Percentiles rank a stretch among this genome's conserved stretches.
Conservation (phyloP, 2,329 filamentous ascomycete species). For the Tolypocladium inflatum region DNA sequence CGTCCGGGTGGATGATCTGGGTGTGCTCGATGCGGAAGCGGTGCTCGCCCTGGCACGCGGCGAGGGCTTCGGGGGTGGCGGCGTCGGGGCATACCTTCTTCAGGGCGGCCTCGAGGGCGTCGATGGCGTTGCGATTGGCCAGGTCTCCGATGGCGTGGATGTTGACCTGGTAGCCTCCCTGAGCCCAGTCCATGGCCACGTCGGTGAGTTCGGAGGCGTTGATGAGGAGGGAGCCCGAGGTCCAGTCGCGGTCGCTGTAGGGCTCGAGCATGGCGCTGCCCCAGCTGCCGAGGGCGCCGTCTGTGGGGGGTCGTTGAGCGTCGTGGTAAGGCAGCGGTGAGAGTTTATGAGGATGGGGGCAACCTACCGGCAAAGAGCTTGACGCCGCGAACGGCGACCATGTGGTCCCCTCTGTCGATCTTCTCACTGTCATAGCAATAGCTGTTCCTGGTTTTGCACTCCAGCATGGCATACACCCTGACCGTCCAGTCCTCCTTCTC, state of each 20-base stretch:
- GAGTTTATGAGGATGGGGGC: too few relatives aligned
- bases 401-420: constrained; percentile 33
- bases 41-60: constrained; percentile 40
- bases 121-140: constrained; percentile 55
- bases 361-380: constrained; percentile 57
- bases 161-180: constrained; percentile 56
- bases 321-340: background rate
- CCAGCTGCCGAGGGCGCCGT: constrained; percentile 63
- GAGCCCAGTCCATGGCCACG: constrained; percentile 49
- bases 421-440: constrained; percentile 45
- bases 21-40: constrained; percentile 63
- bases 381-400: constrained; percentile 50
- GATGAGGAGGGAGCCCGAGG: constrained; percentile 55
- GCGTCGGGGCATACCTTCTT: constrained; percentile 37
- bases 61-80: constrained; percentile 29
- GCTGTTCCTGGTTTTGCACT: constrained; percentile 54
- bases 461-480: constrained; percentile 59
- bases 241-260: constrained; percentile 53
- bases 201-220: constrained; percentile 48
- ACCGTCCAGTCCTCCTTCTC: constrained; percentile 43
- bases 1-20: constrained; percentile 58
- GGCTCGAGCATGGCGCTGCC: constrained; percentile 63
- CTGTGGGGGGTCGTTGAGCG: constrained; percentile 20
- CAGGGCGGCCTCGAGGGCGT: constrained; percentile 51
- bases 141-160: constrained; percentile 65